phyloP scores from a whole-genome alignment of 2,329 filamentous ascomycete species.

The Xylaria sp. region DNA sequence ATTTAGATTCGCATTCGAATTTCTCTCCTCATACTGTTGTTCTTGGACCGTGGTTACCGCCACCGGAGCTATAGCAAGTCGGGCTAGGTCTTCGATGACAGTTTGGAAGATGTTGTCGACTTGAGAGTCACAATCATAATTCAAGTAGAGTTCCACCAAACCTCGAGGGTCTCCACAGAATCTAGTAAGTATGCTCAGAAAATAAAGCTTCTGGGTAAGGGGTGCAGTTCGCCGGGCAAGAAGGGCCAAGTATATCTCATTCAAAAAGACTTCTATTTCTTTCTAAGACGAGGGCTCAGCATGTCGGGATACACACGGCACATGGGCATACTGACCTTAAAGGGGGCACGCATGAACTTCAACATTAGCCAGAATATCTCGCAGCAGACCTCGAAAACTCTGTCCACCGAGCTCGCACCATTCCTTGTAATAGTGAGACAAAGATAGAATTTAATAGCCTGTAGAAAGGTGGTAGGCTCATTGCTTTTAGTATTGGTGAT shows the following conservation, averaged over 20 bases:
- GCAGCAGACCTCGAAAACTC: slow-evolving; percentile 93
- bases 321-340: slow-evolving; percentile 74
- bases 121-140: slow-evolving; percentile 96
- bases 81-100: slow-evolving; percentile 92
- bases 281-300: slow-evolving; percentile 65
- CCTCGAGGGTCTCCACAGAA: slow-evolving; percentile 87
- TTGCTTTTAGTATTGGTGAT: slow-evolving; percentile 92
- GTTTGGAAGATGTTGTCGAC: slow-evolving; percentile 97
- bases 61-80: slow-evolving; percentile 83
- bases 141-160: slow-evolving; percentile 93
- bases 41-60: slow-evolving; percentile 80
- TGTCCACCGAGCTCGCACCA: slow-evolving; percentile 89
- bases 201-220: slow-evolving; percentile 89
- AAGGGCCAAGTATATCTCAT: slow-evolving; percentile 95
- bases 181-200: slow-evolving; percentile 85
- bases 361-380: slow-evolving; percentile 99
- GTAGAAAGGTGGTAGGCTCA: slow-evolving; percentile 88
- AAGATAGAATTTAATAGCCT: slow-evolving; percentile 96
- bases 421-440: slow-evolving; percentile 95
- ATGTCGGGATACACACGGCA: slow-evolving; percentile 40
- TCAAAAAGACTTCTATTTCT: slow-evolving; percentile 97
- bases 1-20: slow-evolving; percentile 67
- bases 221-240: slow-evolving; percentile 89
- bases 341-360: slow-evolving; percentile 89
- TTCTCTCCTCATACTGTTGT: slow-evolving; percentile 85